Evolutionary conservation across 371 early-diverging fungal genomes (phyloP).

Genomic region (Haplosporangium sp.): DNA sequence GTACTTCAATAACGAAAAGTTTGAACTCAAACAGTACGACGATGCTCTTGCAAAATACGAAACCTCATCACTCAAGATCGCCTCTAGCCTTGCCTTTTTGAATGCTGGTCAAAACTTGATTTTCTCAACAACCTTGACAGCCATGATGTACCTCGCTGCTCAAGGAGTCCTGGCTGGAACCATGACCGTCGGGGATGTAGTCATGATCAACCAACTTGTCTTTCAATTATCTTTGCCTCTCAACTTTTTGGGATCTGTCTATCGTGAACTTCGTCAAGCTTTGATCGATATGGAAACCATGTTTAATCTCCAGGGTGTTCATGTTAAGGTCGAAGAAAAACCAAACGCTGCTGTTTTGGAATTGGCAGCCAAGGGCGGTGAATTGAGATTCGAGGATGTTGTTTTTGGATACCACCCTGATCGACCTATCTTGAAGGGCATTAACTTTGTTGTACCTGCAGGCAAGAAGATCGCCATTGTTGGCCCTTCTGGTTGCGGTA

Average conservation of each 20-base stretch:
- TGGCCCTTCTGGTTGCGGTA: constrained; percentile 95
- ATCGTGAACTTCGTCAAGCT: constrained; percentile 93
- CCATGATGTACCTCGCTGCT: constrained; percentile 94
- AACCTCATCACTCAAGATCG: constrained; percentile 88
- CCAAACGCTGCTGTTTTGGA: constrained; percentile 60
- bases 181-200: constrained; percentile 96
- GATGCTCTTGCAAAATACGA: constrained; percentile 89
- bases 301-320: constrained; percentile 83
- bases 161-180: constrained; percentile 82
- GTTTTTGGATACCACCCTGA: constrained; percentile 86
- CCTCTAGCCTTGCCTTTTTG: constrained; percentile 86
- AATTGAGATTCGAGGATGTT: constrained; percentile 88
- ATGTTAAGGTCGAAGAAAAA: constrained; percentile 63
- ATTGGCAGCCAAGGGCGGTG: constrained; percentile 64
- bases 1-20: constrained; percentile 92
- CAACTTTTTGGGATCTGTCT: constrained; percentile 97
- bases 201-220: constrained; percentile 96
- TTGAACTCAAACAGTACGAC: constrained; percentile 89
- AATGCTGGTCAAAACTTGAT: constrained; percentile 96
- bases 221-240: constrained; percentile 95
- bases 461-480: constrained; percentile 95
- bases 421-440: constrained; percentile 78
- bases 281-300: constrained; percentile 96
- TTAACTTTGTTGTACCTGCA: constrained; percentile 87
- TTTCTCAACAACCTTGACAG: constrained; percentile 88